These are phyloP conservation scores for Asterophora lycoperdoides DNA, from an alignment of 768 basidiomycete species.

Conservation along the genomic window DNA sequence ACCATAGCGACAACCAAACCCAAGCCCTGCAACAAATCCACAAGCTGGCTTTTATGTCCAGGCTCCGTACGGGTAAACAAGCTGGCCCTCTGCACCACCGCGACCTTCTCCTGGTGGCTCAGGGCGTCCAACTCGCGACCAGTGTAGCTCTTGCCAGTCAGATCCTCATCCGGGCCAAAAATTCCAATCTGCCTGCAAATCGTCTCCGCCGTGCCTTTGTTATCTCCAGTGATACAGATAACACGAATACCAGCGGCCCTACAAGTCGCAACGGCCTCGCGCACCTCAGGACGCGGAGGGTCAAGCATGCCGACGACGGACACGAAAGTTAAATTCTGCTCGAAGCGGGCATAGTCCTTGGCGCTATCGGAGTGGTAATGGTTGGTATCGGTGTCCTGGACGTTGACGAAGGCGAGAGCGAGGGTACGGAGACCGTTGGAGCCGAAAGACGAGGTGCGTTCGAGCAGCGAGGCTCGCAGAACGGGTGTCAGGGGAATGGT, in stretches of 20 bases:
- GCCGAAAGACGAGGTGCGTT: constrained; percentile 70
- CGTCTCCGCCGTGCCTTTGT: constrained; percentile 95
- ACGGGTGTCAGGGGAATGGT: constrained; percentile 60
- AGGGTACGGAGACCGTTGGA: constrained; percentile 83
- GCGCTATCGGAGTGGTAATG: constrained; percentile 81
- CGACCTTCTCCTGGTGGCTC: constrained; percentile 72
- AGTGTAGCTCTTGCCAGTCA: constrained; percentile 94
- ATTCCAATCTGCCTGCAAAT: constrained; percentile 97
- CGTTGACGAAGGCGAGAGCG: constrained; percentile 83
- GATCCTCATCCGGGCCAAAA: constrained; percentile 79
- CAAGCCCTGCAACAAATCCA: constrained; percentile 87
- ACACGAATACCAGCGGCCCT: constrained; percentile 91
- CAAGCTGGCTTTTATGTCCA: constrained; percentile 89
- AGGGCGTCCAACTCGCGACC: constrained; percentile 88
- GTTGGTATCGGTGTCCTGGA: constrained; percentile 66
- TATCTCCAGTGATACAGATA: constrained; percentile 97
- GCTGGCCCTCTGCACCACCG: constrained; percentile 82
- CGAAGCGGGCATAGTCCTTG: constrained; percentile 84
- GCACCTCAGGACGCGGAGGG: constrained; percentile 93
- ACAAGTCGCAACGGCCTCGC: constrained; percentile 83
- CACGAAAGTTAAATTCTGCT: constrained; percentile 89
- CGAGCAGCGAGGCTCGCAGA: constrained; percentile 57
- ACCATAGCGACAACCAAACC: constrained; percentile 97
- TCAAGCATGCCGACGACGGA: constrained; percentile 97
- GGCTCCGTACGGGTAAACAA: constrained; percentile 95